phyloP scores from a whole-genome alignment of 31 red algal species.

The Porphyra umbilicalis region DNA sequence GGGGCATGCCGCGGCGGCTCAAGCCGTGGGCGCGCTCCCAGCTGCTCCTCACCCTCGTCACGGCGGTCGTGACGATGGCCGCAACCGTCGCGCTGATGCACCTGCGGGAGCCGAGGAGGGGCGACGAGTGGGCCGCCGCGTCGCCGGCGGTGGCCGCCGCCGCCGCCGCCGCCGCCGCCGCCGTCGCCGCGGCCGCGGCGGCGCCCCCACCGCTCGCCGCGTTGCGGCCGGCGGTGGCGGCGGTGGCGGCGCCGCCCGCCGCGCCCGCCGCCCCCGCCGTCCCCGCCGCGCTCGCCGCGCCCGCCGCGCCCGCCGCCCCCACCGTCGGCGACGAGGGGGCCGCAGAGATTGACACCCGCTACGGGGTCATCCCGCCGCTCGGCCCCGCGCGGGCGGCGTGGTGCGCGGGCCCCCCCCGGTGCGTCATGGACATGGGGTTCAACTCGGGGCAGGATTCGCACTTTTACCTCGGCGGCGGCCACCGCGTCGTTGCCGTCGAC shows the following conservation, averaged over 20 bases:
- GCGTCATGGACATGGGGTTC: slow-evolving; percentile 54
- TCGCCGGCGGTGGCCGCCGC: background rate
- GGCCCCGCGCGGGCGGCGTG: background rate
- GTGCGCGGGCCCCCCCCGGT: slow-evolving; percentile 7
- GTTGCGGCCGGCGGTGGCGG: background rate
- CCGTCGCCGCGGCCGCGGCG: background rate
- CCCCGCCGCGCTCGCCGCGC: too few relatives aligned
- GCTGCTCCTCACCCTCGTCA: background rate
- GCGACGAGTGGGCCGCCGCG: too few relatives aligned
- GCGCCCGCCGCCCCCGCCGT: too few relatives aligned
- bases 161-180: background rate
- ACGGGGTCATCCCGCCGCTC: background rate
- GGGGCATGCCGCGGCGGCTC: background rate
- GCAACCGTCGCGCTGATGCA: background rate
- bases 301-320: background rate
- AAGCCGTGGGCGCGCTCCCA: background rate
- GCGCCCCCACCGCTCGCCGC: background rate
- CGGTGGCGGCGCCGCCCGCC: too few relatives aligned
- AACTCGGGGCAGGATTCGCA: slow-evolving; percentile 54
- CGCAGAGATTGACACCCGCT: background rate
- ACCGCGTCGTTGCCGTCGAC: slow-evolving; percentile 51
- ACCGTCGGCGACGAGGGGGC: background rate
- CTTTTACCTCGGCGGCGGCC: slow-evolving; percentile 19
- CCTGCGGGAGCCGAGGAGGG: background rate
- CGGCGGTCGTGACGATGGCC: background rate